A percentile compares a stretch with the other conserved stretches of the same genome.
These are phyloP conservation scores for Aspergillus wentii DNA, from an alignment of 495 filamentous ascomycete species.

Conservation along the genomic window DNA sequence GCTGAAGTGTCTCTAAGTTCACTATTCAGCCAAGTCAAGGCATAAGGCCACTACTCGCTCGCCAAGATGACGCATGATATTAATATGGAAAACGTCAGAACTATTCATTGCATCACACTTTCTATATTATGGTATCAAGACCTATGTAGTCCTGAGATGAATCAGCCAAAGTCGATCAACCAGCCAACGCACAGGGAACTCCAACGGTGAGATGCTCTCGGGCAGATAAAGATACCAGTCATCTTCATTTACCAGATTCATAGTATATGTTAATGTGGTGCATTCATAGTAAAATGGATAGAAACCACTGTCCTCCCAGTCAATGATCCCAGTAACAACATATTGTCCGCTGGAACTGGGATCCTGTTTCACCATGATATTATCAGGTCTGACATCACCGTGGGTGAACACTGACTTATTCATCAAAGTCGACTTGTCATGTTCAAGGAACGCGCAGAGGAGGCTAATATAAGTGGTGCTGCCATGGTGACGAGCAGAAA, in stretches of 20 bases:
- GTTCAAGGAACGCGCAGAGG: constrained; percentile 19
- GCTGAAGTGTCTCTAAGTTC: too few species aligned
- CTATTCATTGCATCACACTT: too few species aligned
- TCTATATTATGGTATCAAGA: too few species aligned
- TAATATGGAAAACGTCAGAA: too few species aligned
- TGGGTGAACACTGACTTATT: constrained; percentile 32
- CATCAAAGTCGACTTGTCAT: constrained; percentile 6
- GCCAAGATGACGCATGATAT: too few species aligned
- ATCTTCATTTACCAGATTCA: constrained; percentile 20
- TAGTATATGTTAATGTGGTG: constrained; percentile 21
- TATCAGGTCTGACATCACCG: constrained; percentile 29
- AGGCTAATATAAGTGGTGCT: constrained; percentile 21
- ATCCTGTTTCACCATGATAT: constrained; percentile 33
- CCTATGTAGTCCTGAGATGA: too few species aligned
- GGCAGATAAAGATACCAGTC: constrained; percentile 31
- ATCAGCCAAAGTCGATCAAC: too few species aligned
- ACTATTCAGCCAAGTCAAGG: too few species aligned
- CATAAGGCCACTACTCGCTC: too few species aligned
- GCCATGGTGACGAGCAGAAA: constrained; percentile 22
- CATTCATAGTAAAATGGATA: constrained; percentile 30
- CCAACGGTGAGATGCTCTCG: constrained; percentile 14
- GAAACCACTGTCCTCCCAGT: constrained; percentile 33
- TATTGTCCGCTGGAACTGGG: constrained; percentile 15
- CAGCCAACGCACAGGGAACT: constrained; percentile 23
- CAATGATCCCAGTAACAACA: constrained; percentile 24